These are phyloP conservation scores for Ophiostoma pallidulum DNA, from an alignment of 2,329 filamentous ascomycete species.

Conservation along the genomic window DNA sequence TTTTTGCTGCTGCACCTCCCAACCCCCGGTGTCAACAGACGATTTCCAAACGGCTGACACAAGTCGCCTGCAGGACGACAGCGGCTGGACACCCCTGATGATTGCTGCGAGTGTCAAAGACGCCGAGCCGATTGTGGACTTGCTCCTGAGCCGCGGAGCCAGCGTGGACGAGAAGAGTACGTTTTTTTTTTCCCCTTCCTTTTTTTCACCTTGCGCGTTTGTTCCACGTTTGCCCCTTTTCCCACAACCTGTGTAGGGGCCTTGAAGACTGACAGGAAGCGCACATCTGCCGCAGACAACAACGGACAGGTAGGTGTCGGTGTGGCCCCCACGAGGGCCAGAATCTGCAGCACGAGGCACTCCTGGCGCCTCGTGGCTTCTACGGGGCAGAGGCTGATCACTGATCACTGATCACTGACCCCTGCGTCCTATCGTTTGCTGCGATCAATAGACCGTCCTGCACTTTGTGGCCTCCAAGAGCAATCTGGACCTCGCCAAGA, in stretches of 20 bases:
- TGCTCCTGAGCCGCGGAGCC: constrained; percentile 60
- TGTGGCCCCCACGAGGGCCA: too few relatives aligned
- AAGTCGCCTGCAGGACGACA: constrained; percentile 48
- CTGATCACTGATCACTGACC: too few relatives aligned
- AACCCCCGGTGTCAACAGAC: neutral
- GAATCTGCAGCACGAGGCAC: too few relatives aligned
- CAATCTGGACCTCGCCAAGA: constrained; percentile 71
- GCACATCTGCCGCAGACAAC: too few relatives aligned
- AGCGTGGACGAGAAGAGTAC: constrained; percentile 65
- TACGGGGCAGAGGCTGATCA: too few relatives aligned
- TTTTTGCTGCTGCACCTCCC: neutral
- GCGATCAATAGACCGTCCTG: constrained; percentile 83
- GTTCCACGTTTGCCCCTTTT: too few relatives aligned
- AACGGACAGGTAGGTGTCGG: constrained; percentile 53
- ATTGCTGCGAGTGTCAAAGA: constrained; percentile 69
- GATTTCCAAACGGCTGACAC: neutral
- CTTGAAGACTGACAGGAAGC: too few relatives aligned
- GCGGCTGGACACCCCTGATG: constrained; percentile 78
- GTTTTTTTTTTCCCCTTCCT: constrained; percentile 10
- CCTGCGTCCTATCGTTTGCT: too few relatives aligned
- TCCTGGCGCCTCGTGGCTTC: too few relatives aligned
- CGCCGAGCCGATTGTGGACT: constrained; percentile 55
- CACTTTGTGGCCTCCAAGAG: constrained; percentile 89
- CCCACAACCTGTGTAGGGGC: too few relatives aligned
- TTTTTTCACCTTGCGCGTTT: too few relatives aligned